Percentiles rank a stretch among this genome's conserved stretches.
Evolutionary conservation across 2,329 filamentous ascomycete species (phyloP).

Genomic region (Gyromitra esculenta): DNA sequence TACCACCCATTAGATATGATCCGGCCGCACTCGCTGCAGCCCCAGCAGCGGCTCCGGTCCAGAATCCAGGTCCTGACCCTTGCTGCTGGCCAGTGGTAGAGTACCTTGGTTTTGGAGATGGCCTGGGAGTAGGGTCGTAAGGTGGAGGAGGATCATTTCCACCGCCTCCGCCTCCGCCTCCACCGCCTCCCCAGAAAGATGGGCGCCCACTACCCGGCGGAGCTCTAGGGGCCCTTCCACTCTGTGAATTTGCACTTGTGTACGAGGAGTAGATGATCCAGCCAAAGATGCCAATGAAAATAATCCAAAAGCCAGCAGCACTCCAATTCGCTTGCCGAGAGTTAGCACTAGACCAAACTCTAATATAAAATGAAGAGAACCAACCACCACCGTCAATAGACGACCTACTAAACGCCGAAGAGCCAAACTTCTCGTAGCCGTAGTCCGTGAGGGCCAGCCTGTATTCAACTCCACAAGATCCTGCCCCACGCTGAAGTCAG

Average conservation of each 20-base stretch:
- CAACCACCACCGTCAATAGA: slow-evolving; percentile 60
- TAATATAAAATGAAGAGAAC: slow-evolving; percentile 57
- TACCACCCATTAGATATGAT: slow-evolving; percentile 40
- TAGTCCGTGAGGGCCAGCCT: slow-evolving; percentile 77
- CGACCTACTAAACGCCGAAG: slow-evolving; percentile 25
- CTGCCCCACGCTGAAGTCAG: slow-evolving; percentile 15
- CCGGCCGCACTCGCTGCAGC: slow-evolving; percentile 68
- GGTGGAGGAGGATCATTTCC: slow-evolving; percentile 67
- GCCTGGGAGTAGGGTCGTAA: slow-evolving; percentile 64
- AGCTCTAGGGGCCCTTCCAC: not conserved
- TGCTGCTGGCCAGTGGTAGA: slow-evolving; percentile 61
- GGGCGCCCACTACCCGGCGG: slow-evolving; percentile 42
- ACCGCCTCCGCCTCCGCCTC: slow-evolving; percentile 62
- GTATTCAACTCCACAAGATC: slow-evolving; percentile 90
- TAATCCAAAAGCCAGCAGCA: slow-evolving; percentile 67
- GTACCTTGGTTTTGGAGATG: slow-evolving; percentile 62
- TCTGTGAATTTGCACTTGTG: slow-evolving; percentile 10
- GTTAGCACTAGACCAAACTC: not conserved
- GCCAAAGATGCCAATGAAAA: slow-evolving; percentile 70
- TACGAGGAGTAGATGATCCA: slow-evolving; percentile 72
- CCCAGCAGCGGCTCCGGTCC: slow-evolving; percentile 74
- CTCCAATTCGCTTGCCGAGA: slow-evolving; percentile 14
- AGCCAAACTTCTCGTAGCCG: slow-evolving; percentile 76
- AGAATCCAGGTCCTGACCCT: slow-evolving; percentile 78
- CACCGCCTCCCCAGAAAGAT: slow-evolving; percentile 57